These are phyloP conservation scores for Fusarium tricinctum DNA, from an alignment of 2,329 filamentous ascomycete species.

Conservation along the genomic window DNA sequence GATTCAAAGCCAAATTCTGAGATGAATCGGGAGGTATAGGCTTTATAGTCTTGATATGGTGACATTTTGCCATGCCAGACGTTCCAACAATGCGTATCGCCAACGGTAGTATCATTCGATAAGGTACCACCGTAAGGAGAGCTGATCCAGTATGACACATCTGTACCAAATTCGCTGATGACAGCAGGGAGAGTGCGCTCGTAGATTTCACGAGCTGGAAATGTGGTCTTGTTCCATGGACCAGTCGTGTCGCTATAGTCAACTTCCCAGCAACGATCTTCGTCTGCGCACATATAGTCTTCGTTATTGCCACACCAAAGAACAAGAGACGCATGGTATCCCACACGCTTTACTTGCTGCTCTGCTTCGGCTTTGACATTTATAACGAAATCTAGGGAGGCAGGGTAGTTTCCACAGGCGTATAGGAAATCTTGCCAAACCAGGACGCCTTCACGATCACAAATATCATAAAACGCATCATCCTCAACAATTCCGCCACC, in stretches of 20 bases:
- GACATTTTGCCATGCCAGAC: constrained; percentile 15
- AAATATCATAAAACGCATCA: neutral
- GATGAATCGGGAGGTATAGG: constrained; percentile 4
- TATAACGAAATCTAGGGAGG: neutral
- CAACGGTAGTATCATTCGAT: neutral
- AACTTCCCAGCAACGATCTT: constrained; percentile 13
- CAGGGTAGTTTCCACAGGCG: constrained; percentile 17
- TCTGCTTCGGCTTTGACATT: constrained; percentile 1
- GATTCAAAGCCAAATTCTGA: constrained; percentile 13
- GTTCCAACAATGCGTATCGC: constrained; percentile 18
- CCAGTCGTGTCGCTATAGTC: constrained; percentile 8
- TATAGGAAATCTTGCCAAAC: constrained; percentile 24
- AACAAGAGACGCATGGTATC: neutral
- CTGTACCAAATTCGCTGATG: neutral
- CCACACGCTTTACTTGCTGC: constrained; percentile 5
- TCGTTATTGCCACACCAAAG: constrained; percentile 19
- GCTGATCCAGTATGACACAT: constrained; percentile 14
- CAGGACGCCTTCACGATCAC: constrained; percentile 1
- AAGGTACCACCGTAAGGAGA: constrained; percentile 1
- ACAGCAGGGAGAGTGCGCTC: neutral
- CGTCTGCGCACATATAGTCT: constrained; percentile 22
- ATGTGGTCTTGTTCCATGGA: constrained; percentile 17
- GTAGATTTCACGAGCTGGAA: constrained; percentile 8
- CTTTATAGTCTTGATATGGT: constrained; percentile 15
- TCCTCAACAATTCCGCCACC: constrained; percentile 4